Evolutionary conservation across 306 rosid species (phyloP), one percentile per base, ranked within the genome.

Genomic region (Vigna nakashimae): DNA sequence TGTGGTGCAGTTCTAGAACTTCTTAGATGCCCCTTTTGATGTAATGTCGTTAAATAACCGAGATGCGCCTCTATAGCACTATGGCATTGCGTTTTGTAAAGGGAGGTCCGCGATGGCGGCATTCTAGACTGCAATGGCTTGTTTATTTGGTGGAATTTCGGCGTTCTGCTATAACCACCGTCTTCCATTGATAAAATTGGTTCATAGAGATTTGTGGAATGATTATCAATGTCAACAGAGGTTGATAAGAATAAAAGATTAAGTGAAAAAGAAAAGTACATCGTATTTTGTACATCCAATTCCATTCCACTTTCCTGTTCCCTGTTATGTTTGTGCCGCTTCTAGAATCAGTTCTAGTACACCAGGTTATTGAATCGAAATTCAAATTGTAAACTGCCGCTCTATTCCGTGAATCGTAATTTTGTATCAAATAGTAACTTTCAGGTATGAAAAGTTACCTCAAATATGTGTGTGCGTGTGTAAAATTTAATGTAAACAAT

Each of bases 331-430:
- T 60, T 63, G 69, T 38, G 43, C 64, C 5, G 36, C 58, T 64
- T 70, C 49, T 75, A 72, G 56, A 74, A 4, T 38, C 67, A 28
- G 70, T 43, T 57, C 32, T 79, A 24, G 30, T 34, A 17, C 42
- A 26, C 24, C 2, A 9, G 46, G 46, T 9, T 9, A 42, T 42
- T 2, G 1, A 42, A 42, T 9, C 46, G 3, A 42, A 13, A 42
- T 42, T 42, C 46, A 42, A 42, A 9, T 42, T 42, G 46, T 2
- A 42, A 42, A 42, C 10, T 42, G 13, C 13, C 4, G 13, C 10
- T 1, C 13, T 42, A 42, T 42, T 42, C 46, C 46, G 4, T 42
- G 13, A 42, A 42, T 42, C 46, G 46, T 42, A 42, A 42, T 42
- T 42, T 42, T 9, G 12, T 42, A 9, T 42, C 13, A 42, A 42